Evolutionary conservation across 140 eudicot genomes (phyloP).

Genomic region (Ambrosia hybrid): DNA sequence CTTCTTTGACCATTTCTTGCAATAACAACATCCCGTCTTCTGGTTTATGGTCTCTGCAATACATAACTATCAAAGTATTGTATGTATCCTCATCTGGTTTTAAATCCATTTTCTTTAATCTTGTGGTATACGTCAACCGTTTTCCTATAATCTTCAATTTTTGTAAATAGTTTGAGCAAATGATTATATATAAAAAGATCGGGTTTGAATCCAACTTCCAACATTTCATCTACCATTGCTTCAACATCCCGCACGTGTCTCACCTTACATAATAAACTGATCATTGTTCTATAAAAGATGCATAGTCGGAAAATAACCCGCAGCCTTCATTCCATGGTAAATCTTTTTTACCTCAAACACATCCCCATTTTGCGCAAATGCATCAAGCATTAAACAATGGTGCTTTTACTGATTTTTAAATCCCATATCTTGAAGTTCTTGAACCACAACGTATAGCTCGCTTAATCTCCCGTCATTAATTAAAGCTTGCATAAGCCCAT

Average conservation of each 20-base stretch:
- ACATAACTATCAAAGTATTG: constrained; percentile 80
- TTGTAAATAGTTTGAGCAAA: constrained; percentile 69
- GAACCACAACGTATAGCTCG: constrained; percentile 76
- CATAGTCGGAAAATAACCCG: constrained; percentile 94
- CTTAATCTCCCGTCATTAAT: constrained; percentile 74
- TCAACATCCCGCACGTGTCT: constrained; percentile 83
- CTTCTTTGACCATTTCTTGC: constrained; percentile 67
- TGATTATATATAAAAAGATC: constrained; percentile 70
- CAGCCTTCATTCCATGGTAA: constrained; percentile 90
- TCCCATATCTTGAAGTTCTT: constrained; percentile 94
- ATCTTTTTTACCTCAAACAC: constrained; percentile 93
- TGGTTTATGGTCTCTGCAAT: constrained; percentile 83
- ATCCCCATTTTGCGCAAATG: constrained; percentile 75
- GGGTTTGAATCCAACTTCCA: constrained; percentile 83
- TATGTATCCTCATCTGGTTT: constrained; percentile 85
- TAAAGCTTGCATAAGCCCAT: constrained; percentile 79
- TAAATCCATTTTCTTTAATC: constrained; percentile 62
- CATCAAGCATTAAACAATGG: constrained; percentile 88
- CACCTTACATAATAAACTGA: constrained; percentile 62
- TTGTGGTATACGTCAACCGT: constrained; percentile 62
- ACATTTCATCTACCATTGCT: constrained; percentile 85
- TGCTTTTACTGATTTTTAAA: constrained; percentile 79
- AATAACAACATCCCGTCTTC: constrained; percentile 64
- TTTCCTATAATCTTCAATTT: constrained; percentile 71
- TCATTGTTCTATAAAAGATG: constrained; percentile 85